These are phyloP conservation scores for Aspergillus calidoustus DNA, from an alignment of 2,329 filamentous ascomycete genomes.

Conservation along the genomic window DNA sequence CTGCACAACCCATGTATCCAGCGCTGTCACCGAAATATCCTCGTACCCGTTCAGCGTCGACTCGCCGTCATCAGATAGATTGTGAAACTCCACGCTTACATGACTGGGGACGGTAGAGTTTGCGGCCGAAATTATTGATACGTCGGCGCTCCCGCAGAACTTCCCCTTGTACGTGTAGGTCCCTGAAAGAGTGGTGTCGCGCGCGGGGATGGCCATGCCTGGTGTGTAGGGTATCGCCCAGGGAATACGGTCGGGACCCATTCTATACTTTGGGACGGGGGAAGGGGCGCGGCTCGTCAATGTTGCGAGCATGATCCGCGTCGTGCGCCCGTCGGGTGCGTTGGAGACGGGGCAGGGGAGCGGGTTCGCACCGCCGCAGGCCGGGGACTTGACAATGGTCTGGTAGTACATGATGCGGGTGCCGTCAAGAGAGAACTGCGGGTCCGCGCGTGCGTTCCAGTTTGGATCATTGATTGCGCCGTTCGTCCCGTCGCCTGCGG, in stretches of 20 bases:
- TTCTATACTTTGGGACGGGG: slow-evolving; percentile 25
- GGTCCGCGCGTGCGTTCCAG: slow-evolving; percentile 56
- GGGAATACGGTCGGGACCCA: slow-evolving; percentile 27
- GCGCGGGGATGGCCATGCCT: slow-evolving; percentile 8
- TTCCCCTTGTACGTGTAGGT: slow-evolving; percentile 25
- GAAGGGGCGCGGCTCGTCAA: slow-evolving; percentile 40
- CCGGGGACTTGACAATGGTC: slow-evolving; percentile 42
- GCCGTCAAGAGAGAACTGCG: slow-evolving; percentile 39
- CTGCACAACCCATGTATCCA: slow-evolving; percentile 25
- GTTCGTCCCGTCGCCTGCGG: slow-evolving; percentile 26
- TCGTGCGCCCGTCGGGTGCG: slow-evolving; percentile 42
- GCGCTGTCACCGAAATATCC: slow-evolving; percentile 34
- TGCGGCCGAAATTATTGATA: slow-evolving; percentile 1
- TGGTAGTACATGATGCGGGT: slow-evolving; percentile 52
- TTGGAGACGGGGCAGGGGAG: slow-evolving; percentile 48
- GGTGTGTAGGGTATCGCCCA: slow-evolving; percentile 24
- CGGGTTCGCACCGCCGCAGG: slow-evolving; percentile 52
- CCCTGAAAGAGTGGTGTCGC: slow-evolving; percentile 2
- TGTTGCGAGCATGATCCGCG: slow-evolving; percentile 50
- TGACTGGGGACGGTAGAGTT: slow-evolving; percentile 21
- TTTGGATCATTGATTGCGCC: slow-evolving; percentile 38
- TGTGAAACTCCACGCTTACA: slow-evolving; percentile 40
- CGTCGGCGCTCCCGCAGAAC: slow-evolving; percentile 19
- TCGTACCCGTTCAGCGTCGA: slow-evolving; percentile 42
- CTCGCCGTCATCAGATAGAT: slow-evolving; percentile 44